A percentile compares a stretch with the other conserved stretches of the same genome.
phyloP scores from a whole-genome alignment of 805 yeast genomes.

The Candida khao-thaluensis region DNA sequence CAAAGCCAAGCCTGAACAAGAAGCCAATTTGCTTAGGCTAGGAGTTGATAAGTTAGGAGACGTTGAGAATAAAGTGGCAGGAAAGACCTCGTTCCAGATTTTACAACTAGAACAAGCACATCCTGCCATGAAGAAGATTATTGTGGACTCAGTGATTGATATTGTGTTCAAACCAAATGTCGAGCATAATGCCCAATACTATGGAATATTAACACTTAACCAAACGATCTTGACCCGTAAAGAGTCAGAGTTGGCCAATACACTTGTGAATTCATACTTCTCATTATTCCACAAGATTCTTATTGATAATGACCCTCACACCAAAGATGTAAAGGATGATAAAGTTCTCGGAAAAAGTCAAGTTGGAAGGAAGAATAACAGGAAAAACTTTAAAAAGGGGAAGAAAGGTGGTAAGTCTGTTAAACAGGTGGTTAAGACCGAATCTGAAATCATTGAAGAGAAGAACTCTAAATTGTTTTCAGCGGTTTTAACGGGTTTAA shows the following conservation, averaged over 20 bases:
- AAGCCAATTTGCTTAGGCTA: slow-evolving; percentile 79
- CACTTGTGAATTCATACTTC: slow-evolving; percentile 79
- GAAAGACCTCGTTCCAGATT: slow-evolving; percentile 80
- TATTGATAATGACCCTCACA: slow-evolving; percentile 56
- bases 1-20: slow-evolving; percentile 92
- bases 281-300: slow-evolving; percentile 81
- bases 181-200: slow-evolving; percentile 87
- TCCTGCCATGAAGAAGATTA: slow-evolving; percentile 89
- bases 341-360: slow-evolving; percentile 50
- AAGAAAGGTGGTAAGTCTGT: slow-evolving; percentile 86
- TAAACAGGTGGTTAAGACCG: slow-evolving; percentile 57
- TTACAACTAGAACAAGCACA: slow-evolving; percentile 83
- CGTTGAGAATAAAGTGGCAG: slow-evolving; percentile 82
- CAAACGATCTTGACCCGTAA: slow-evolving; percentile 84
- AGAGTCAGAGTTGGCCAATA: slow-evolving; percentile 81
- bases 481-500: slow-evolving; percentile 89
- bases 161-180: slow-evolving; percentile 65
- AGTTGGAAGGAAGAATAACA: slow-evolving; percentile 53
- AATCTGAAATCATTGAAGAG: slow-evolving; percentile 68
- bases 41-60: slow-evolving; percentile 96
- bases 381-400: slow-evolving; percentile 76
- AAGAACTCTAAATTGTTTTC: slow-evolving; percentile 81
- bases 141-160: slow-evolving; percentile 79
- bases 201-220: slow-evolving; percentile 82
- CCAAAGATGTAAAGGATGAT: slow-evolving; percentile 40